Conservation (phyloP, 306 rosid genomes). For the Quercus variabilis region DNA sequence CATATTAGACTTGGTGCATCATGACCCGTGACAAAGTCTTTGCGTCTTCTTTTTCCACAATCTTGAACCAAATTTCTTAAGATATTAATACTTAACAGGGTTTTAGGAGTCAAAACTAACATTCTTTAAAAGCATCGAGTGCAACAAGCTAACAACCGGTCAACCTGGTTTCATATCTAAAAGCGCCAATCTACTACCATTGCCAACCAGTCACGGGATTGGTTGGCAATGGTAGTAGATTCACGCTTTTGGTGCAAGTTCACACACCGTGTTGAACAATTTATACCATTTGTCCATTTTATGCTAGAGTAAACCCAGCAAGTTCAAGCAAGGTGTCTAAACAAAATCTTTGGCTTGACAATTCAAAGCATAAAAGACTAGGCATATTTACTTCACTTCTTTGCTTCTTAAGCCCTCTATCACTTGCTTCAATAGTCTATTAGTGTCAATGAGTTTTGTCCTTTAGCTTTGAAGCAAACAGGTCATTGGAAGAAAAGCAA, state of each 20-base stretch:
- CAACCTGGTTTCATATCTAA: not conserved
- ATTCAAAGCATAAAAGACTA: too few species aligned
- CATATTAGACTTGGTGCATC: not conserved
- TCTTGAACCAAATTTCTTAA: not conserved
- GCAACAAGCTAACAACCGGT: not conserved
- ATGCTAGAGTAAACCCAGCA: not conserved
- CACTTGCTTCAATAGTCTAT: not conserved
- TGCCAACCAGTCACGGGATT: not conserved
- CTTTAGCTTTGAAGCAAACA: not conserved
- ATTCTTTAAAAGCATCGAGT: slow-evolving; percentile 3
- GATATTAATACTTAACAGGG: not conserved
- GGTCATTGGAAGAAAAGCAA: slow-evolving; percentile 6
- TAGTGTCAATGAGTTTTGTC: not conserved
- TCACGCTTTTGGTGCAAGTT: not conserved
- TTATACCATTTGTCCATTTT: not conserved
- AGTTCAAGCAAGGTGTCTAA: not conserved
- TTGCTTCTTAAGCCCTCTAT: slow-evolving; percentile 8
- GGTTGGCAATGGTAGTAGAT: not conserved
- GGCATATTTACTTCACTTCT: not conserved
- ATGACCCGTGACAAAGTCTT: not conserved
- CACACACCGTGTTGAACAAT: not conserved
- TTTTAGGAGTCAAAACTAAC: slow-evolving; percentile 8
- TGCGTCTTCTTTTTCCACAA: not conserved
- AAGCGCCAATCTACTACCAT: not conserved
- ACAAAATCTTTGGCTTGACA: not conserved